Evolutionary conservation across 306 rosid genomes (phyloP).

Genomic region (Dryas alaskensis): DNA sequence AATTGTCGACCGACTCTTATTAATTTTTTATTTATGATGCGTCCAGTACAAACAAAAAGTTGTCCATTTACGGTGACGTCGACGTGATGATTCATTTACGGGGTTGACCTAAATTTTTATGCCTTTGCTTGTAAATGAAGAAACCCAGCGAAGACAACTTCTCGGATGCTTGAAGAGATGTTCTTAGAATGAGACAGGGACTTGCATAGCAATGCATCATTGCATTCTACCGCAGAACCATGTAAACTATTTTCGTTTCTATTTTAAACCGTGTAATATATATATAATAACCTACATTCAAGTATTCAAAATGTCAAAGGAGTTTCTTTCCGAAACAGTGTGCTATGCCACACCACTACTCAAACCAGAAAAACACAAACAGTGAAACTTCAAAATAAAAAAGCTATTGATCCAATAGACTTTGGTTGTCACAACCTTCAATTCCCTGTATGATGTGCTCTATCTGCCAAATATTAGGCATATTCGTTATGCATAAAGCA

Average conservation of each 20-base stretch:
- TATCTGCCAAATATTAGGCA: background rate
- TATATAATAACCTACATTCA: too few relatives aligned
- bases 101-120: background rate
- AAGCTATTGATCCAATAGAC: too few relatives aligned
- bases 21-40: background rate
- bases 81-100: background rate
- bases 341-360: too few relatives aligned
- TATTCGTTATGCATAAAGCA: background rate
- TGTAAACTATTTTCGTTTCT: too few relatives aligned
- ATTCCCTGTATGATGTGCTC: background rate
- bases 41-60: background rate
- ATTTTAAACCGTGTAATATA: too few relatives aligned
- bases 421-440: too few relatives aligned
- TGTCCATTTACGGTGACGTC: background rate
- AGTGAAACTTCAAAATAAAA: too few relatives aligned
- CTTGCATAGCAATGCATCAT: too few relatives aligned
- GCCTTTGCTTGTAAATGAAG: background rate
- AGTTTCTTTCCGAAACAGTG: too few relatives aligned
- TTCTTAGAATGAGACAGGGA: background rate
- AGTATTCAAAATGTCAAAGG: too few relatives aligned
- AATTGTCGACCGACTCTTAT: background rate
- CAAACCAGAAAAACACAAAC: too few relatives aligned
- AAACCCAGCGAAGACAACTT: background rate
- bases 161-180: background rate
- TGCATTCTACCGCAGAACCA: too few relatives aligned